Conservation (phyloP, 1,139 yeast species). For the Oligophagozyma castellii region DNA sequence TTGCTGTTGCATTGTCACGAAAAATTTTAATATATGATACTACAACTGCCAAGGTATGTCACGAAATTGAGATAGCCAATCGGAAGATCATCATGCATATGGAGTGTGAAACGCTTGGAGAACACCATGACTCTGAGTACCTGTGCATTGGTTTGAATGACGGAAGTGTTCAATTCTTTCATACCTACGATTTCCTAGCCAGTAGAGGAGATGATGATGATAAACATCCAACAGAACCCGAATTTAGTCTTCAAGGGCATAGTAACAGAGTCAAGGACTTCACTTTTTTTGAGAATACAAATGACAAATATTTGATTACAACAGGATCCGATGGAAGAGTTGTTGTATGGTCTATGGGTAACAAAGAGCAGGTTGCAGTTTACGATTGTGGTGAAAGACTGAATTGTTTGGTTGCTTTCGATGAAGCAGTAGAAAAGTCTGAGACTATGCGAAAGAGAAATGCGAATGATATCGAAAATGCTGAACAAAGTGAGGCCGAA, state of each 20-base stretch:
- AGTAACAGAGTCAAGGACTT: constrained; percentile 75
- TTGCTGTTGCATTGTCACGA: constrained; percentile 60
- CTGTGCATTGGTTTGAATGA: constrained; percentile 56
- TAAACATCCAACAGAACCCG: constrained; percentile 30
- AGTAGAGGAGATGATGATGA: constrained; percentile 14
- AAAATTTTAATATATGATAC: constrained; percentile 56
- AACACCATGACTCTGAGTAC: constrained; percentile 33
- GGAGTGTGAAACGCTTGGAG: constrained; percentile 35
- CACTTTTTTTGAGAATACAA: constrained; percentile 35
- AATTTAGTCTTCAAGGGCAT: constrained; percentile 60
- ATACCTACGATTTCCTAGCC: constrained; percentile 27
- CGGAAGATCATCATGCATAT: constrained; percentile 55
- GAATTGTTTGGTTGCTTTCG: constrained; percentile 69
- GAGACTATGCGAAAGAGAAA: constrained; percentile 57
- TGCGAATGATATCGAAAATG: constrained; percentile 47
- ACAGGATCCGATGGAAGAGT: constrained; percentile 89
- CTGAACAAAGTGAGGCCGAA: constrained; percentile 30
- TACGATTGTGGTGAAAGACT: constrained; percentile 88
- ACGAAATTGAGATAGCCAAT: constrained; percentile 32
- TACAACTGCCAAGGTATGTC: constrained; percentile 43
- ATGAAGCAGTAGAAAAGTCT: constrained; percentile 64
- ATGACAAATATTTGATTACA: constrained; percentile 47
- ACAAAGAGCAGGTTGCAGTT: constrained; percentile 72
- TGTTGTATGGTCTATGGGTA: constrained; percentile 71
- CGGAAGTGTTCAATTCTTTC: constrained; percentile 54